Evolutionary conservation across 371 early-diverging fungal genomes (phyloP).

Genomic region (Mycotypha africana): DNA sequence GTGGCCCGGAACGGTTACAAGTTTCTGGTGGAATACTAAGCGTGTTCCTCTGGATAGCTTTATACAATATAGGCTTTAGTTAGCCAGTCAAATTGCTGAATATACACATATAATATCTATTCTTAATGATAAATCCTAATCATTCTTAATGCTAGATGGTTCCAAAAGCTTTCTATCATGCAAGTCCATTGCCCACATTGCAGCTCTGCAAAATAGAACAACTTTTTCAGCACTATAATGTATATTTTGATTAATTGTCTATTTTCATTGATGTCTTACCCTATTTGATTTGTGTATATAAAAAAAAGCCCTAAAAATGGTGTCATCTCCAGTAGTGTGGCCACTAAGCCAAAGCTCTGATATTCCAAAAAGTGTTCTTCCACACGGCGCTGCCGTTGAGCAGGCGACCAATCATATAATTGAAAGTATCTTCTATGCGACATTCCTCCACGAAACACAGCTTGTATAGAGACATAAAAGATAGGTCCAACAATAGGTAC

Average conservation of each 20-base stretch:
- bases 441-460: constrained; percentile 23
- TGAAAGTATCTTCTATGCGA: constrained; percentile 35
- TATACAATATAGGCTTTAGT: neutral
- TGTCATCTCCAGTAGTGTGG: constrained; percentile 34
- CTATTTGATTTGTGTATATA: constrained; percentile 38
- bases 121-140: too few species aligned
- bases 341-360: constrained; percentile 35
- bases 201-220: constrained; percentile 17
- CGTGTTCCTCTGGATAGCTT: constrained; percentile 1
- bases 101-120: too few species aligned
- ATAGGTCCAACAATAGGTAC: constrained; percentile 31
- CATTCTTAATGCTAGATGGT: too few species aligned
- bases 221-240: neutral
- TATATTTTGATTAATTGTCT: neutral
- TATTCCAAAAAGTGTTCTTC: constrained; percentile 31
- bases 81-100: too few species aligned
- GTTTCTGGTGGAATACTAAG: constrained; percentile 6
- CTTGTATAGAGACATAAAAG: constrained; percentile 29
- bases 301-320: constrained; percentile 39
- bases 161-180: constrained; percentile 11
- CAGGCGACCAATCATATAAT: constrained; percentile 21
- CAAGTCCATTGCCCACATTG: constrained; percentile 39
- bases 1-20: constrained; percentile 5
- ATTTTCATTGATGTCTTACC: constrained; percentile 17
- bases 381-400: constrained; percentile 24